Evolutionary conservation across 768 basidiomycete genomes (phyloP).

Genomic region (Lanmaoa rubissima): DNA sequence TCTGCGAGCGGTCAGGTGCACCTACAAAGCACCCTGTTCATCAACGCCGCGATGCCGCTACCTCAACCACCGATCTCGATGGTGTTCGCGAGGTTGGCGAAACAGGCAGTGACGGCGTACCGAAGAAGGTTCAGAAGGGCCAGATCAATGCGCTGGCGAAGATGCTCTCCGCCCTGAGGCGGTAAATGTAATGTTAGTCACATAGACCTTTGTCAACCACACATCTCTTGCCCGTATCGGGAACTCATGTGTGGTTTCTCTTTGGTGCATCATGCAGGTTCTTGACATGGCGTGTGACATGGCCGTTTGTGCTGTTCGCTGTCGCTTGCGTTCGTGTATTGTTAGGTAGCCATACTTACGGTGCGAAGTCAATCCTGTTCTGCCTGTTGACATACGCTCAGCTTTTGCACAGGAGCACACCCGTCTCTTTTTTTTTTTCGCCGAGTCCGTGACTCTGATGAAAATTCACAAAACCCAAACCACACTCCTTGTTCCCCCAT

Average conservation of each 20-base stretch:
- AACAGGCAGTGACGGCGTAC: constrained; percentile 38
- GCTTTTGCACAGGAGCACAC: constrained; percentile 12
- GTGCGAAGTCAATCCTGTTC: constrained; percentile 35
- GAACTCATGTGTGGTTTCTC: constrained; percentile 20
- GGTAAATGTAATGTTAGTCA: constrained; percentile 41
- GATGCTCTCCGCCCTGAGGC: constrained; percentile 82
- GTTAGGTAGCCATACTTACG: constrained; percentile 50
- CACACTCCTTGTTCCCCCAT: constrained; percentile 21
- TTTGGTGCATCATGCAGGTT: constrained; percentile 32
- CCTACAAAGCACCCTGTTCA: constrained; percentile 46
- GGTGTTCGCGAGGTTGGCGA: constrained; percentile 29
- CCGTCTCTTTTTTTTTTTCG: constrained; percentile 2
- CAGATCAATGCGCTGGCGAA: constrained; percentile 90
- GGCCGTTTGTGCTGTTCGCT: constrained; percentile 29
- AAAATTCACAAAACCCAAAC: constrained; percentile 21
- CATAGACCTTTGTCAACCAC: constrained; percentile 14
- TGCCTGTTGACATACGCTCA: constrained; percentile 25
- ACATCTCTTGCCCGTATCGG: not conserved
- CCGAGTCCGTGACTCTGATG: constrained; percentile 28
- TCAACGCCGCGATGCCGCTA: constrained; percentile 59
- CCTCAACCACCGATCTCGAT: constrained; percentile 71
- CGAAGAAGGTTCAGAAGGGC: constrained; percentile 82
- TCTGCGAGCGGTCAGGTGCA: constrained; percentile 48
- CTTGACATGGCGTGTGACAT: constrained; percentile 25
- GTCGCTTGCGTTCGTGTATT: constrained; percentile 46